Base-by-base conservation (phyloP, 495 filamentous ascomycete species). In the Niebla homalea region DNA sequence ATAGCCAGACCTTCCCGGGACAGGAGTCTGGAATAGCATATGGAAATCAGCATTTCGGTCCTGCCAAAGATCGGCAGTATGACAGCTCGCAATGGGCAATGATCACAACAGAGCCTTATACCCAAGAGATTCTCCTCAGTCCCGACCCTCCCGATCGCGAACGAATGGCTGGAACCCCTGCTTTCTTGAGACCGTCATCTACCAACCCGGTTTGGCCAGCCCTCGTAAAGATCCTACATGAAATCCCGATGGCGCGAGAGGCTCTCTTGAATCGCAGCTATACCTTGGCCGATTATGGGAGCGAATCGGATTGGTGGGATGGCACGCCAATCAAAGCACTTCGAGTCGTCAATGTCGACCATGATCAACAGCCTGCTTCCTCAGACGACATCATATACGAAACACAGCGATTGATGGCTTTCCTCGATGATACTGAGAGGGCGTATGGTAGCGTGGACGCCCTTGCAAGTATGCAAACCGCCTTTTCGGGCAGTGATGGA, bases 281-380 rank as follows among this genome's bases (percentile, higher is more conserved):
- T 35, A 49, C 64, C 26, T 68, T 79, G 11, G 65, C 68, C 4
- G 74, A 81, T 46, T 93, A 92, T 54, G 84, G 83, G 1, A 66
- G 75, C 49, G 72, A 84, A 51, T 62, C 73, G 8, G 79, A 90
- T 20, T 96, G 89, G 89, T 96, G 89, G 89, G 81, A 79, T 56
- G 89, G 89, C 5, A 70, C 74, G 10, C 53, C 70, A 0, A 84
- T 90, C 29, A 67, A 73, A 32, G 64, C 70, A 2, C 72, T 79
- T 11, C 76, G 74, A 32, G 71, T 79, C 16, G 70, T 80, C n/a
- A 71, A 76, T 15, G 57, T 73, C n/a, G 53, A 49, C 39, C 56
- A 71, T 36, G 69, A 70, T 15, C 59, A 61, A 20, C 65, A 63
- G 11, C 63, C 69, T 26, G 60, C 58, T 7, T 60, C 72, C 6